Base-by-base conservation (phyloP, 1,284 basidiomycete species). In the Melampsora americana region DNA sequence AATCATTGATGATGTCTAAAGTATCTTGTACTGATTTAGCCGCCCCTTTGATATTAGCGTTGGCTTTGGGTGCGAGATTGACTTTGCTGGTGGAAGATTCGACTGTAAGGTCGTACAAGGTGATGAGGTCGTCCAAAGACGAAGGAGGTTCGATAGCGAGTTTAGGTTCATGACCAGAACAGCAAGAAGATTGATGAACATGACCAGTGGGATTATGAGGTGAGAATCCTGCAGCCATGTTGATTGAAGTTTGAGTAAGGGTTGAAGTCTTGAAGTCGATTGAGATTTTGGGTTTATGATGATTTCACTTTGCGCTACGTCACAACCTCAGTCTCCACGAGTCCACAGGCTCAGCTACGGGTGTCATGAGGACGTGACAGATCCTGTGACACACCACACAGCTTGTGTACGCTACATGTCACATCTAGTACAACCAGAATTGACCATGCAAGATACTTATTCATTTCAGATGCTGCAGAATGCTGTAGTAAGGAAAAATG, bases 191-290 rank as follows among this genome's bases (percentile, higher is more conserved):
- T 16, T 46, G 64, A 56, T 60, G 44, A 12, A 74, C 46, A 60
- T 74, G 71, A 28, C 44, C 71, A 44, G 71, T 74, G 16, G 71
- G 71, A 66, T 74, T 66, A 46, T 74, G 64, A 9, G 71, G 20
- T 53, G 71, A 50, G 39, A 74, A 74, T 11, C 46, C 46, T 23
- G 64, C 20, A 18, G 71, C 18, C 71, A 74, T 74, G 6, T 53
- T 72, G 59, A 61, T 39, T 62, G 16, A 28, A 39, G 56, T 70
- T 42, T 42, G 42, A 42, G 42, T 42, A 12, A 14, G 42, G 12
- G 14, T 2, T 42, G 42, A 42, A 42, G 42, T 42, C 12, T 39
- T 39, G 35, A 39, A 9, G 12, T 6, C 7, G 35, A 39, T 11
- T 39, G 35, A 39, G 42, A 42, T 11, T 42, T 11, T 3, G 11